Percentiles rank a stretch among this genome's conserved stretches.
These are phyloP conservation scores for Pichia cabralensis DNA, from an alignment of 805 yeast genomes.

Conservation along the genomic window DNA sequence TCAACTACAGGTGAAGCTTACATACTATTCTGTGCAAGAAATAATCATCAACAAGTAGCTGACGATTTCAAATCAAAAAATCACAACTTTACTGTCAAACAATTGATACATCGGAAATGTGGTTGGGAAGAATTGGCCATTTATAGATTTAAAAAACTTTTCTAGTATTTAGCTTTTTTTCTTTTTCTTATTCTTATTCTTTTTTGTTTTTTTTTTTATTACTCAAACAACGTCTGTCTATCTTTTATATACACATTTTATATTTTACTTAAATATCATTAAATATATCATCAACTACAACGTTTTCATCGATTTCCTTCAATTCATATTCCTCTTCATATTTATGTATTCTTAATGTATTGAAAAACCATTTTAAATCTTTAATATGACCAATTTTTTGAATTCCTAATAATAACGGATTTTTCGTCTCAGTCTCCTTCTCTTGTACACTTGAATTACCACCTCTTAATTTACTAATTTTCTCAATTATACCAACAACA, in stretches of 20 bases:
- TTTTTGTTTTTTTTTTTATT: too few relatives aligned
- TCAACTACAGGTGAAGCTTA: conserved; percentile 65
- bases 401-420: conserved; percentile 39
- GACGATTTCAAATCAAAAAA: conserved; percentile 29
- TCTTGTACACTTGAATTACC: conserved; percentile 15
- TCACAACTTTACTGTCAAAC: conserved; percentile 39
- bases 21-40: conserved; percentile 84
- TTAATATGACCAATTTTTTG: conserved; percentile 30
- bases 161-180: not conserved
- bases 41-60: conserved; percentile 60
- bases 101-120: conserved; percentile 64
- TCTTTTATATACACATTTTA: not conserved
- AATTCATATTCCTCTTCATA: conserved; percentile 59
- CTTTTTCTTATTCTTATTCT: conserved; percentile 16
- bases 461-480: conserved; percentile 18
- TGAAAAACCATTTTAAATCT: conserved; percentile 54
- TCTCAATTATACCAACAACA: conserved; percentile 28
- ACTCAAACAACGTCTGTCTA: too few relatives aligned
- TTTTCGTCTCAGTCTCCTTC: conserved; percentile 12
- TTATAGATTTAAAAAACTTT: conserved; percentile 41
- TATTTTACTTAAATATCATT: conserved; percentile 38
- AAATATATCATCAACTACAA: conserved; percentile 47
- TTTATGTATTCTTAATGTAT: conserved; percentile 49
- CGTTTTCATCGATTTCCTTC: conserved; percentile 29
- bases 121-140: conserved; percentile 93